These are phyloP conservation scores for Sporisorium scitamineum DNA, from an alignment of 1,284 basidiomycete species.

Conservation along the genomic window DNA sequence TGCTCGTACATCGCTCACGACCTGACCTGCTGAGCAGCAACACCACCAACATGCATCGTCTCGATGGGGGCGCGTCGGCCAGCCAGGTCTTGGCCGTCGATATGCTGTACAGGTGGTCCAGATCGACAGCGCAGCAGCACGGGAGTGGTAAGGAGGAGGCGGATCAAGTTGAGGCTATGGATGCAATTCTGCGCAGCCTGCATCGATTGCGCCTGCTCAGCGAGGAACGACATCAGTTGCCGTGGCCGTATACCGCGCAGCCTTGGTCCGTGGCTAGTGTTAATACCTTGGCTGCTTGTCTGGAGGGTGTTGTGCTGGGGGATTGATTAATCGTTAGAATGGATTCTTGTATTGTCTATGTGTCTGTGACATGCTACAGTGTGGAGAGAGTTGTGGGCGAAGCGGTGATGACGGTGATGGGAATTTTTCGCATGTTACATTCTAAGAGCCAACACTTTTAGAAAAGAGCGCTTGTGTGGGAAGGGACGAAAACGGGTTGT, in stretches of 20 bases:
- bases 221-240: slow-evolving; percentile 30
- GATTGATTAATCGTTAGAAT: slow-evolving; percentile 7
- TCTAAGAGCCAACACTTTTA: not conserved
- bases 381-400: not conserved
- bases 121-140: no score
- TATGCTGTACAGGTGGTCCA: slow-evolving; percentile 13
- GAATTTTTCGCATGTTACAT: not conserved
- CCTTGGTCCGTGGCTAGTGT: slow-evolving; percentile 37
- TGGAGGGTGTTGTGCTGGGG: slow-evolving; percentile 1
- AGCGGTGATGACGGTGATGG: not conserved
- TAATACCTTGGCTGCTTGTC: slow-evolving; percentile 12
- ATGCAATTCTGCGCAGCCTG: slow-evolving; percentile 15
- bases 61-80: not conserved
- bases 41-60: not conserved
- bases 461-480: not conserved
- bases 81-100: slow-evolving; percentile 21
- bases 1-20: slow-evolving; percentile 19
- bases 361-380: not conserved
- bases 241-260: slow-evolving; percentile 8
- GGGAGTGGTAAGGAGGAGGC: not conserved
- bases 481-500: not conserved
- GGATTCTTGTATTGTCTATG: not conserved
- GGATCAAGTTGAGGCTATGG: slow-evolving; percentile 6
- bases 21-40: slow-evolving; percentile 5
- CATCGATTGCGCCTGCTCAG: slow-evolving; percentile 38